These are phyloP conservation scores for Tetraselmis chui DNA, from an alignment of 139 green algal genomes.

Conservation along the genomic window DNA sequence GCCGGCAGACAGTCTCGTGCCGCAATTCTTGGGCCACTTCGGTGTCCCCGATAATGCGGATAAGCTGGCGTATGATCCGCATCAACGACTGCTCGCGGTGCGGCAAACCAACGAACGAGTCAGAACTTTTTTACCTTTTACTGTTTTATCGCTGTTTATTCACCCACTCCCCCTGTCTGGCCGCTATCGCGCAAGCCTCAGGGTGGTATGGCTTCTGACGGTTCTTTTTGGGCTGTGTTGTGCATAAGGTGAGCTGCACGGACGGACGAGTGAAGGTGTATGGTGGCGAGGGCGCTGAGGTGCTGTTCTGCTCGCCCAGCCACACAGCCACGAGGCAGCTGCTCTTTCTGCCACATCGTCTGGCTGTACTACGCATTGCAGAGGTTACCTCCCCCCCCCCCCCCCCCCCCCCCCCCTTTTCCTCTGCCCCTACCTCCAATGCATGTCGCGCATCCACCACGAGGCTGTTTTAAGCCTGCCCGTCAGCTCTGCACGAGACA, in stretches of 20 bases:
- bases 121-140: background rate
- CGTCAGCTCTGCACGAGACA: too few species aligned
- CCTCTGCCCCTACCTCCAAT: background rate
- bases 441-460: too few species aligned
- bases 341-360: background rate
- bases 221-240: background rate
- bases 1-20: background rate
- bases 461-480: too few species aligned
- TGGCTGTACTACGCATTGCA: background rate
- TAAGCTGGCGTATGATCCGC: background rate
- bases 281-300: background rate
- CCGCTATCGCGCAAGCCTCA: background rate
- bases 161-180: background rate
- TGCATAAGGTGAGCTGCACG: background rate
- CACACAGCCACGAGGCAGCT: background rate
- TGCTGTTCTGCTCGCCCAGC: background rate
- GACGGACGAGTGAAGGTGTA: background rate
- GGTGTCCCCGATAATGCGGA: background rate
- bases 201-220: too few species aligned
- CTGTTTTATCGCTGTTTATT: background rate
- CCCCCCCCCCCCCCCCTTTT: background rate
- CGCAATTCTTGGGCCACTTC: background rate
- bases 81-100: background rate
- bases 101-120: background rate
- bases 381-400: background rate